These are phyloP conservation scores for Onygena corvina DNA, from an alignment of 2,329 filamentous ascomycete species.

Conservation along the genomic window DNA sequence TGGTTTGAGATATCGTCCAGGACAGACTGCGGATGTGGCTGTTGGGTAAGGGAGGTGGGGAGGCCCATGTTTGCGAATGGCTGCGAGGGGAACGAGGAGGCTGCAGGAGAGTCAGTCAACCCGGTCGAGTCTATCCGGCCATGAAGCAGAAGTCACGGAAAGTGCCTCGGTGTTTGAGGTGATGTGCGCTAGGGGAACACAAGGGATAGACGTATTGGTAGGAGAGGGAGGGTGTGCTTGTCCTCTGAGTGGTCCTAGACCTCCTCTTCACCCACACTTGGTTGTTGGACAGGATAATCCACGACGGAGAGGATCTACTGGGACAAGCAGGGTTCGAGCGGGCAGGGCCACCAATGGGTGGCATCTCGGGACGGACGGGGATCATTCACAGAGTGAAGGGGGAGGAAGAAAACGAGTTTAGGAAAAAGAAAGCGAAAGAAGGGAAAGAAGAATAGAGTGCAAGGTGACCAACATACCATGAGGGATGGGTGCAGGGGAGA, in stretches of 20 bases:
- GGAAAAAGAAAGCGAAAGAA: neutral
- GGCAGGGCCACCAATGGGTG: conserved; percentile 1
- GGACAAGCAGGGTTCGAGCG: conserved; percentile 3
- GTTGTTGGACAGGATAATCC: neutral
- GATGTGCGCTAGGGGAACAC: neutral
- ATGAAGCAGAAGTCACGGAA: neutral
- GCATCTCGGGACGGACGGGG: neutral
- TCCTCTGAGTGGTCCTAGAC: neutral
- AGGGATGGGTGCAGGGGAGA: conserved; percentile 12
- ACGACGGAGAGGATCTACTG: conserved; percentile 3
- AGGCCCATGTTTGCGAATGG: conserved; percentile 11
- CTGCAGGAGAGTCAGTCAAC: neutral
- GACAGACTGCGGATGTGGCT: conserved; percentile 15
- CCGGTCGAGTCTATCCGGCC: neutral
- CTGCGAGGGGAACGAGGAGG: conserved; percentile 9
- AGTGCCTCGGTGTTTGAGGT: neutral
- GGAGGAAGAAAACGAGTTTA: no score
- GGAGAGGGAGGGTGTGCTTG: neutral
- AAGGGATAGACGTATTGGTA: neutral
- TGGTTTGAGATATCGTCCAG: neutral
- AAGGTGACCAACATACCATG: conserved; percentile 12
- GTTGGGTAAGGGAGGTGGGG: conserved; percentile 13
- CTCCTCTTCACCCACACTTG: neutral
- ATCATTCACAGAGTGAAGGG: neutral
- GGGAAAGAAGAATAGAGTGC: neutral